Evolutionary conservation across 257 asterid species (phyloP).

Genomic region (Solanum verrucosum): DNA sequence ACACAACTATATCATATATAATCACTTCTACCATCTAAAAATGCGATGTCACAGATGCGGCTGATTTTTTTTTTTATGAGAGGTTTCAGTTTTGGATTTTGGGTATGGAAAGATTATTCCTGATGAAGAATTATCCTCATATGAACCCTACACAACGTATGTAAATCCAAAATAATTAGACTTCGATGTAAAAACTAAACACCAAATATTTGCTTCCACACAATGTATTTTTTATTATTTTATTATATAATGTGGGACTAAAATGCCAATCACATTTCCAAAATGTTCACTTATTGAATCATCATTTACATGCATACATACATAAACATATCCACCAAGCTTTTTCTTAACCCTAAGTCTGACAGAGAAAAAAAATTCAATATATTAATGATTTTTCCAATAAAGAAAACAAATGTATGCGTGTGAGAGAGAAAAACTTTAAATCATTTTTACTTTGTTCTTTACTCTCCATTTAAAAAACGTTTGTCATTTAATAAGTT

Average conservation of each 20-base stretch:
- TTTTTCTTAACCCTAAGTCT: neutral
- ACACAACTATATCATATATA: neutral
- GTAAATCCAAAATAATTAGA: neutral
- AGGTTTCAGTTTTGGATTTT: neutral
- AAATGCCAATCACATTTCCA: neutral
- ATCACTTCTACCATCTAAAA: neutral
- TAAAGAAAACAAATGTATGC: neutral
- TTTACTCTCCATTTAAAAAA: neutral
- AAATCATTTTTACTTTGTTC: neutral
- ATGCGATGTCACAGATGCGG: rapidly evolving
- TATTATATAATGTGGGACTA: neutral
- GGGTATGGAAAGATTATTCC: rapidly evolving
- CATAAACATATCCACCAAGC: neutral
- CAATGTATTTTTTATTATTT: neutral
- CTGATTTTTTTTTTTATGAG: neutral
- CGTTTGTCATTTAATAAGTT: neutral
- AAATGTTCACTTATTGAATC: neutral
- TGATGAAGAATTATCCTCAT: neutral
- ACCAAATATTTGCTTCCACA: neutral
- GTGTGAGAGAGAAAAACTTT: neutral
- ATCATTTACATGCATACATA: neutral
- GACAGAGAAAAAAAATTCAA: neutral
- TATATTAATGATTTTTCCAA: neutral
- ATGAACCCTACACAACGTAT: rapidly evolving
- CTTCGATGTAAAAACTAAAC: neutral